Evolutionary conservation across 2,329 filamentous ascomycete genomes (phyloP), one percentile per base, ranked within the genome.

Genomic region (Ophiocordyceps camponoti-floridani): DNA sequence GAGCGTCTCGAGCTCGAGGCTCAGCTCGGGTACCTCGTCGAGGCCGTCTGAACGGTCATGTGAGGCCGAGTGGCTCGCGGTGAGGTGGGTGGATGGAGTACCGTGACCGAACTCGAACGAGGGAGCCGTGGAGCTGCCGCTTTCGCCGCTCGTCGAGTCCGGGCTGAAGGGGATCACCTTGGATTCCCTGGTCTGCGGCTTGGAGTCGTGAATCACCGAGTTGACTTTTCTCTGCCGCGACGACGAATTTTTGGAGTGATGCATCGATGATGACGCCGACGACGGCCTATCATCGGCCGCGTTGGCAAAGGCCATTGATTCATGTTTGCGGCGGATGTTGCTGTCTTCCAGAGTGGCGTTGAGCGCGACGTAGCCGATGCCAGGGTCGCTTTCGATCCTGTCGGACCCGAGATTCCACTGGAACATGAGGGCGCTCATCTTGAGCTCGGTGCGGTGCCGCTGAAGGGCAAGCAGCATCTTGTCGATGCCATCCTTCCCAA

Each of bases 351-450:
- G 66, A 3, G 78, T 78, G 10, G 78, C 77, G 1, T 75, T 72
- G 8, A 84, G 66, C 4, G 77, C 77, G 1, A 77, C 77, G 53
- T 80, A 84, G 40, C 79, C 79, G 41, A 81, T 79, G 16, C 77
- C 76, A 40, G 75, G 68, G 12, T 75, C 69, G 14, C 70, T 69
- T 50, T 80, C 75, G 14, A 73, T 70, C 54, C 70, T 73, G 18
- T 67, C 66, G 28, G 67, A 67, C 9, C 75, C 76, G 4, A 82
- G 62, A 18, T 71, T 75, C 76, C 77, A 82, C 50, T 79, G 71
- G 57, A 82, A 76, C 52, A 79, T 70, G 41, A 77, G 65, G 8
- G 75, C 71, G 53, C 75, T 79, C 66, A 81, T 76, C 51, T 70
- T 72, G 43, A 83, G 59, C 2, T 73, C 69, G 51, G 82, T 77